A percentile compares a stretch with the other conserved stretches of the same genome.
Evolutionary conservation across 805 yeast species (phyloP).

Genomic region (Yarrowia sp.): DNA sequence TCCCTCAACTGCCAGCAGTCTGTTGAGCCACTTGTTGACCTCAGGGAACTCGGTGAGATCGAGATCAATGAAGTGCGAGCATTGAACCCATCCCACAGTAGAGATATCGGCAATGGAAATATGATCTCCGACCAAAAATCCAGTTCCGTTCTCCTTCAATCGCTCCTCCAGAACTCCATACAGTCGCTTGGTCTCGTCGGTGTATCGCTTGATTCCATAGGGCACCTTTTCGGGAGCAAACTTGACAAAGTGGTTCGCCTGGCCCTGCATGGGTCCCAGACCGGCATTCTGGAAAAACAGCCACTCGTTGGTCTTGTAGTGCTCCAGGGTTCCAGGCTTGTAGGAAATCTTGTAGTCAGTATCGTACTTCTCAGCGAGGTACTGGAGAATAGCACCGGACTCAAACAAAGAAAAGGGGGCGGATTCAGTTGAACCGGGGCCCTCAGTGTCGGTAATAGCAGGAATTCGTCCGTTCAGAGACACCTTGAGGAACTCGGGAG

Average conservation of each 20-base stretch:
- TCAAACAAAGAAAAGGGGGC: slow-evolving; percentile 50
- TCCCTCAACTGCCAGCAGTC: slow-evolving; percentile 86
- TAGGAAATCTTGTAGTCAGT: slow-evolving; percentile 47
- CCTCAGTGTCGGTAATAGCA: slow-evolving; percentile 43
- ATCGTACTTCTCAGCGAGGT: slow-evolving; percentile 61
- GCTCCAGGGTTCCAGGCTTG: slow-evolving; percentile 42
- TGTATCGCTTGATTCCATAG: slow-evolving; percentile 54
- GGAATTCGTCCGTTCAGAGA: slow-evolving; percentile 69
- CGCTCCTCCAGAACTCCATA: slow-evolving; percentile 54
- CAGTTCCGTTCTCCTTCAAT: slow-evolving; percentile 47
- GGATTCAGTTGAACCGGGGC: slow-evolving; percentile 35
- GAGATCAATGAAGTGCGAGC: slow-evolving; percentile 28
- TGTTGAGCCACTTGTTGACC: slow-evolving; percentile 86
- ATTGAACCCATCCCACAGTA: slow-evolving; percentile 48
- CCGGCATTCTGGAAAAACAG: slow-evolving; percentile 58
- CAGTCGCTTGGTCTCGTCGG: slow-evolving; percentile 52
- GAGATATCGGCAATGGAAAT: slow-evolving; percentile 56
- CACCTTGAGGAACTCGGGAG: slow-evolving; percentile 54
- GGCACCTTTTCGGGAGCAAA: slow-evolving; percentile 53
- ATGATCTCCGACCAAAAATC: slow-evolving; percentile 60
- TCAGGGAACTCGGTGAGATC: slow-evolving; percentile 46
- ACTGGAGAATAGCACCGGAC: slow-evolving; percentile 60
- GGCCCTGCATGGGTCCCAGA: slow-evolving; percentile 64
- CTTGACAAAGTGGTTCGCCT: slow-evolving; percentile 49
- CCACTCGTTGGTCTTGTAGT: slow-evolving; percentile 50